A percentile compares a stretch with the other conserved stretches of the same genome.
Conservation (phyloP, 1,139 yeast species). For the Yamadazyma sp. region DNA sequence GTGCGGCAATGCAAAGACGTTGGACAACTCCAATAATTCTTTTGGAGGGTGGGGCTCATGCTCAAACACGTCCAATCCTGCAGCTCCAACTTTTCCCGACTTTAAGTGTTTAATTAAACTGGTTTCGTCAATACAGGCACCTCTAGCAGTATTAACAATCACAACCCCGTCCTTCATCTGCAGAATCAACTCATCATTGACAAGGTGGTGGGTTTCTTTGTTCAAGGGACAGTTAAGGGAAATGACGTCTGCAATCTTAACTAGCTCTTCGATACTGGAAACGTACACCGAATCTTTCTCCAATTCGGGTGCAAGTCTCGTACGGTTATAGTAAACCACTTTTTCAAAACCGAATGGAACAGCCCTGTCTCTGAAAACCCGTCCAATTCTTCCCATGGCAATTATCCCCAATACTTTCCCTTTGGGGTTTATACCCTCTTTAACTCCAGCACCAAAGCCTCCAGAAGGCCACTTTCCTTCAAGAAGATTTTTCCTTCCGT, state of each 20-base stretch:
- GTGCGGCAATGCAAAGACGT: constrained; percentile 70
- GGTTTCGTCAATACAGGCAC: constrained; percentile 69
- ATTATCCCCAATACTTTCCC: constrained; percentile 62
- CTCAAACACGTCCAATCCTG: constrained; percentile 86
- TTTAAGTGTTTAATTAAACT: constrained; percentile 62
- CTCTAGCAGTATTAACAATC: constrained; percentile 69
- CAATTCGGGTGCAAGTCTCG: constrained; percentile 46
- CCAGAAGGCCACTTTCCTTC: constrained; percentile 56
- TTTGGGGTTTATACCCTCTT: constrained; percentile 47
- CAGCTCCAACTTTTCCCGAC: constrained; percentile 67
- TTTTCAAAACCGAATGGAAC: constrained; percentile 60
- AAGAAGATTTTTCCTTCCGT: constrained; percentile 40
- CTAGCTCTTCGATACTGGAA: constrained; percentile 56
- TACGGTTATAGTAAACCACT: constrained; percentile 60
- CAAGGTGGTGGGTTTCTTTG: constrained; percentile 54
- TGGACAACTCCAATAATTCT: constrained; percentile 53
- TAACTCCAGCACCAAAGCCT: constrained; percentile 22
- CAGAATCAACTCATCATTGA: constrained; percentile 48
- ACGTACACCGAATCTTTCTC: constrained; percentile 59
- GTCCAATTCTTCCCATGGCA: constrained; percentile 76
- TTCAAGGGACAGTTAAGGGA: constrained; percentile 63
- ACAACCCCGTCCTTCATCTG: constrained; percentile 67
- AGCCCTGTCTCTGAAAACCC: constrained; percentile 58
- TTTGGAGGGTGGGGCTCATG: constrained; percentile 69
- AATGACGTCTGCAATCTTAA: constrained; percentile 54